Evolutionary conservation across 2,329 filamentous ascomycete genomes (phyloP), one percentile per base, ranked within the genome.

Genomic region (Cercospora sesami): DNA sequence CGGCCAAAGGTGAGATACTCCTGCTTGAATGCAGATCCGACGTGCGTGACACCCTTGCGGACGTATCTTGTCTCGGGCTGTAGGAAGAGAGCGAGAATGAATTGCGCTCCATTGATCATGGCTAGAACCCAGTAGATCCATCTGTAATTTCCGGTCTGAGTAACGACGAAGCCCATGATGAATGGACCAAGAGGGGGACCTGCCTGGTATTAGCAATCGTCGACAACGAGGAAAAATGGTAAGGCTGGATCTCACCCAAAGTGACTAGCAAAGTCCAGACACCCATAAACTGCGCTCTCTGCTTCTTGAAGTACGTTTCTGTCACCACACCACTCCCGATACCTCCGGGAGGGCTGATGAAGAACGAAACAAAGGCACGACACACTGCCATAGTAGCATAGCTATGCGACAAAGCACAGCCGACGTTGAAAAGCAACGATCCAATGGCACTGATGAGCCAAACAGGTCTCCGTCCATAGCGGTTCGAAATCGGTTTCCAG

Each of bases 121-220:
- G 85, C 84, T 23, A 87, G 77, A 23, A 84, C 81, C 81, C 83
- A 88, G 75, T 85, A 88, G 28, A 87, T 86, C 86, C 86, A 88
- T 16, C 83, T 80, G 65, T 85, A 88, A 58, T 74, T 66, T 0
- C 84, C 83, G 14, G 84, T 82, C 9, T 83, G 80, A 65, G 84
- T 78, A 0, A 83, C 81, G 0, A 87, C 85, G 65, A 82, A 82
- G 3, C 80, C 80, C 72, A 75, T 75, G 65, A 71, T 75, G 64
- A 82, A 79, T 0, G 80, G 80, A 1, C 79, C 80, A 12, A 78
- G 72, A 1, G 83, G 83, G 28, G 83, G 80, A 39, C 70, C 70
- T 72, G 18, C 8, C 26, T 30, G 16, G 33, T 16, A 21, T 59
- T 14, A 62, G 28, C 53, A 16, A n/a, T 4, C n/a, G 18, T 18